Evolutionary conservation across 257 asterid genomes (phyloP).

Genomic region (Solanum corneliomulleri): DNA sequence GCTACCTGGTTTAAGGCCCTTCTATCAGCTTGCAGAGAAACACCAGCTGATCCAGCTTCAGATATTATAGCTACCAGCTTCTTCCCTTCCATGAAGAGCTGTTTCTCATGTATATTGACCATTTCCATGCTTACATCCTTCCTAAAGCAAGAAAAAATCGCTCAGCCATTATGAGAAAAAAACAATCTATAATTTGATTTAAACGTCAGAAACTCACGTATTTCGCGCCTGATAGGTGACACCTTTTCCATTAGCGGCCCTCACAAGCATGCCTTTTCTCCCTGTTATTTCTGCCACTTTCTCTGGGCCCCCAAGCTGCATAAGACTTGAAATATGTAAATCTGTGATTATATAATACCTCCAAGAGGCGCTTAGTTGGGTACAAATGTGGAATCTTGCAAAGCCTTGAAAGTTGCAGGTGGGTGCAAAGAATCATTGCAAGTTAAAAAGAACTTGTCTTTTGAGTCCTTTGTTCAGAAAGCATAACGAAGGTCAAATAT

Average conservation of each 20-base stretch:
- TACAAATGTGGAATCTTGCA: background rate
- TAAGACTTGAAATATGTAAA: constrained; percentile 2
- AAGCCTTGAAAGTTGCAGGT: background rate
- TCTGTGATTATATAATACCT: background rate
- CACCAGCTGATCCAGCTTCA: constrained; percentile 99
- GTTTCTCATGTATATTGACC: constrained; percentile 98
- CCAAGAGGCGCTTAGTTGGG: background rate
- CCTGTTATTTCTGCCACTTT: constrained; percentile 97
- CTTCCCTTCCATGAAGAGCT: constrained; percentile 90
- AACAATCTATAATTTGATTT: background rate
- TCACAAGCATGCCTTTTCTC: constrained; percentile 90
- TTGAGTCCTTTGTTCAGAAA: background rate
- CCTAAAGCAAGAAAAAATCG: constrained; percentile 30
- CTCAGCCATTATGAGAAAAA: constrained; percentile 5
- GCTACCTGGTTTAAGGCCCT: constrained; percentile 86
- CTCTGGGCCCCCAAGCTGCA: constrained; percentile 96
- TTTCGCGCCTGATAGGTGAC: constrained; percentile 93
- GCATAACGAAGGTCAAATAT: background rate
- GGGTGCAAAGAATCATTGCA: background rate
- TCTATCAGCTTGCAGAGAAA: constrained; percentile 98
- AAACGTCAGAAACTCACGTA: constrained; percentile 59
- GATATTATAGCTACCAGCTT: constrained; percentile 88
- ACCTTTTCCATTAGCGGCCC: constrained; percentile 88
- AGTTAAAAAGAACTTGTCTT: background rate
- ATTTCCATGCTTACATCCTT: constrained; percentile 96